Evolutionary conservation across 2,329 filamentous ascomycete species (phyloP).

Genomic region (Alternaria brassicae): DNA sequence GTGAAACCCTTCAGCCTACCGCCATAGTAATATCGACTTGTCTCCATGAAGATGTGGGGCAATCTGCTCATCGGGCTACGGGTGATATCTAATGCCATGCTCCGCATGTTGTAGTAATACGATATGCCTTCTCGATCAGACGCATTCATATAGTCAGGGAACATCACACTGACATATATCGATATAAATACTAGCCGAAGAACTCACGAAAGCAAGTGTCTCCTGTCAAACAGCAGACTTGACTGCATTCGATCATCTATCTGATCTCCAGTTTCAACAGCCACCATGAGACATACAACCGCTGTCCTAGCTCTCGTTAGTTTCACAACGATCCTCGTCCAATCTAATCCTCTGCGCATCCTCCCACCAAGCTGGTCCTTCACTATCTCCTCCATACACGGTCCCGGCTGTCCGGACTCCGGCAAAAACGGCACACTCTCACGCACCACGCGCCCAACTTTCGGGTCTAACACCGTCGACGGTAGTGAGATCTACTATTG

Average conservation of each 20-base stretch:
- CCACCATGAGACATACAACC: conserved; percentile 11
- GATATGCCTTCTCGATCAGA: background rate
- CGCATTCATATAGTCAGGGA: too few relatives aligned
- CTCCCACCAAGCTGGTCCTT: conserved; percentile 23
- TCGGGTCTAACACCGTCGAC: conserved; percentile 25
- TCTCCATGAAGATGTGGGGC: conserved; percentile 2
- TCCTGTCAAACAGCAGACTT: background rate
- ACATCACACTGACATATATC: background rate
- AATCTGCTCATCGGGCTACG: background rate
- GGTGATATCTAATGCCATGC: background rate
- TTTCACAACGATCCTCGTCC: conserved; percentile 16
- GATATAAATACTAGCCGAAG: background rate
- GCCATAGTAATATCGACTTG: background rate
- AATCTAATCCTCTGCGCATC: conserved; percentile 18
- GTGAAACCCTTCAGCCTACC: background rate
- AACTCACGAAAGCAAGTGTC: background rate
- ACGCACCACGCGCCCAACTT: conserved; percentile 22
- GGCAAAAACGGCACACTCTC: background rate
- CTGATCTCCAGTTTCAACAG: background rate
- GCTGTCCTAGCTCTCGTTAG: conserved; percentile 7
- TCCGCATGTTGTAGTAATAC: background rate
- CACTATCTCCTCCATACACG: conserved; percentile 19
- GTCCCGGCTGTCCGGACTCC: conserved; percentile 26
- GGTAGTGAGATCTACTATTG: conserved; percentile 33
- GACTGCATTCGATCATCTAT: background rate